A percentile compares a stretch with the other conserved stretches of the same genome.
phyloP scores from a whole-genome alignment of 73 alveolate genomes.

The Paraurostyla sp. region DNA sequence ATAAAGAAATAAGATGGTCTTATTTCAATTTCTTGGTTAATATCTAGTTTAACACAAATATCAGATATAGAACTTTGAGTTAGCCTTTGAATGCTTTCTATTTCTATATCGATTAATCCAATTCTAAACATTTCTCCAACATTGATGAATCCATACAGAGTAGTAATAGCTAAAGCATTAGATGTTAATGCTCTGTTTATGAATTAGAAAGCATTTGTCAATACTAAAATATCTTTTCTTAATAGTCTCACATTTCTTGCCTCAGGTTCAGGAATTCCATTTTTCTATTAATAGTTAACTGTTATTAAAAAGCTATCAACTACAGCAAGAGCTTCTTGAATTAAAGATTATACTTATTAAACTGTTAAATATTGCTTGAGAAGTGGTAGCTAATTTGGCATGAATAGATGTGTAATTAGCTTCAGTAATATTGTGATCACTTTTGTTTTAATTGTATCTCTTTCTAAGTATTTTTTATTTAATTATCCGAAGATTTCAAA shows the following conservation, averaged over 20 bases:
- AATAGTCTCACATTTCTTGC: background rate
- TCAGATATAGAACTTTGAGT: background rate
- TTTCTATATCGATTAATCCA: slow-evolving; percentile 36
- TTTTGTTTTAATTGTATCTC: slow-evolving; percentile 32
- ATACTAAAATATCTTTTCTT: background rate
- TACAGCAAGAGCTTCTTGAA: background rate
- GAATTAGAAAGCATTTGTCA: slow-evolving; percentile 29
- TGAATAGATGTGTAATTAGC: background rate
- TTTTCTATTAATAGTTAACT: background rate
- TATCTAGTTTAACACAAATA: background rate
- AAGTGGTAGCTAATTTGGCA: background rate
- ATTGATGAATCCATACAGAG: background rate
- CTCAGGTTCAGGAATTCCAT: background rate
- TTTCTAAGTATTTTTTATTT: slow-evolving; percentile 9
- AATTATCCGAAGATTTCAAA: background rate
- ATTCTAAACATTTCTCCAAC: background rate
- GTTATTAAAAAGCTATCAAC: background rate
- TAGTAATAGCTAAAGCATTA: background rate
- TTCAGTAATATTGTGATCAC: background rate
- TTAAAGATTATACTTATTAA: background rate
- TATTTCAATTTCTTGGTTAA: background rate
- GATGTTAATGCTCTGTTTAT: background rate
- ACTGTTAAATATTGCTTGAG: background rate
- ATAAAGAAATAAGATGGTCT: slow-evolving; percentile 61
- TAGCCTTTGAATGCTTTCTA: background rate